Percentiles rank a stretch among this genome's conserved stretches.
Evolutionary conservation across 2,329 filamentous ascomycete species (phyloP).

Genomic region (Knoxdaviesia capensis): DNA sequence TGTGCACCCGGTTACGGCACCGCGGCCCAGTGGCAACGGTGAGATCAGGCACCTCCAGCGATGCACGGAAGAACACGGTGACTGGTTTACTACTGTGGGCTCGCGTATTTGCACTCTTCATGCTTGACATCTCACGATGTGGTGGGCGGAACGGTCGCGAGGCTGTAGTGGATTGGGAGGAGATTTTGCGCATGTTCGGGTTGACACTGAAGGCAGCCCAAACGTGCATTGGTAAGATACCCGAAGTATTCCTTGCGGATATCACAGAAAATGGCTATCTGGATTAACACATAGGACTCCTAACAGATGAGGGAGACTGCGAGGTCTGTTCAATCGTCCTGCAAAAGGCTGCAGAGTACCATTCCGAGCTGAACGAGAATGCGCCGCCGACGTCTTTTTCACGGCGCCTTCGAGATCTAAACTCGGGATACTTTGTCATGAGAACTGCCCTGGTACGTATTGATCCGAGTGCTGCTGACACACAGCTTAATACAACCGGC

Average conservation of each 20-base stretch:
- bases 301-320: slow-evolving; percentile 28
- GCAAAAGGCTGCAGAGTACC: slow-evolving; percentile 40
- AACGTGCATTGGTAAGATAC: slow-evolving; percentile 35
- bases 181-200: slow-evolving; percentile 38
- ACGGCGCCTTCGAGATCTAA: no score
- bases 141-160: slow-evolving; percentile 9
- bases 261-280: not conserved
- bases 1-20: slow-evolving; percentile 32
- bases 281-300: slow-evolving; percentile 3
- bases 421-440: slow-evolving; percentile 44
- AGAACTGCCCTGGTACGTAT: slow-evolving; percentile 42
- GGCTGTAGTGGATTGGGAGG: slow-evolving; percentile 8
- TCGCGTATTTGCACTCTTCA: slow-evolving; percentile 40
- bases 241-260: not conserved
- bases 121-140: slow-evolving; percentile 38
- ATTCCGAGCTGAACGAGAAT: no score
- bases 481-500: not conserved
- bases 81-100: slow-evolving; percentile 10
- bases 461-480: not conserved
- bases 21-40: slow-evolving; percentile 34
- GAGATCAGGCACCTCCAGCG: slow-evolving; percentile 48
- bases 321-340: slow-evolving; percentile 40
- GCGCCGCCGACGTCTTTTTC: no score
- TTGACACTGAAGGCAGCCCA: slow-evolving; percentile 46
- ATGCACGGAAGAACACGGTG: slow-evolving; percentile 15